Percentiles rank a stretch among this genome's conserved stretches.
These are phyloP conservation scores for Cystobasidium onofrii DNA, from an alignment of 768 basidiomycete genomes.

Conservation along the genomic window DNA sequence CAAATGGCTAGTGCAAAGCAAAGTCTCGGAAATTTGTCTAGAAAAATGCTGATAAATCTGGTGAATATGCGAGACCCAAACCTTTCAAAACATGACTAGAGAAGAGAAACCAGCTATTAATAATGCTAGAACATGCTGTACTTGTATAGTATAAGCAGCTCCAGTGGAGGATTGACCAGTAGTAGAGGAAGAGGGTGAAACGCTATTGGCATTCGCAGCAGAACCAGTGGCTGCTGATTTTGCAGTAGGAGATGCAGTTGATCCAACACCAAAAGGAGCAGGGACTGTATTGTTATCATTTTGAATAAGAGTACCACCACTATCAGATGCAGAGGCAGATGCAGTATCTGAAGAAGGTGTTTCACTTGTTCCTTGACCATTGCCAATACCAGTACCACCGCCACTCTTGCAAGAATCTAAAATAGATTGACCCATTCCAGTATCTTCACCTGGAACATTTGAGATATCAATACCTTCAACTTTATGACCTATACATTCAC, in stretches of 20 bases:
- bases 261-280: neutral
- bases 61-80: too few relatives aligned
- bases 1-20: too few relatives aligned
- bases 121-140: neutral
- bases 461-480: neutral
- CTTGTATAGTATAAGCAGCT: neutral
- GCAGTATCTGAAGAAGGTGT: too few relatives aligned
- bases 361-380: too few relatives aligned
- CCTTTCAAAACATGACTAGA: neutral
- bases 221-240: neutral
- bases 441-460: too few relatives aligned
- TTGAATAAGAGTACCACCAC: too few relatives aligned
- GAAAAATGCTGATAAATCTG: too few relatives aligned
- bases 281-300: too few relatives aligned
- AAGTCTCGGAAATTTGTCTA: too few relatives aligned
- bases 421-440: neutral
- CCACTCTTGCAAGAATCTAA: neutral
- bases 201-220: neutral
- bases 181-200: neutral
- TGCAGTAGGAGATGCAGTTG: neutral
- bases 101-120: neutral
- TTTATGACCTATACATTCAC: neutral
- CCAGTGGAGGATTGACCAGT: neutral
- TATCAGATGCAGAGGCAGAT: too few relatives aligned
- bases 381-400: neutral